Conservation (phyloP, 768 basidiomycete genomes). For the Lactarius quietus region DNA sequence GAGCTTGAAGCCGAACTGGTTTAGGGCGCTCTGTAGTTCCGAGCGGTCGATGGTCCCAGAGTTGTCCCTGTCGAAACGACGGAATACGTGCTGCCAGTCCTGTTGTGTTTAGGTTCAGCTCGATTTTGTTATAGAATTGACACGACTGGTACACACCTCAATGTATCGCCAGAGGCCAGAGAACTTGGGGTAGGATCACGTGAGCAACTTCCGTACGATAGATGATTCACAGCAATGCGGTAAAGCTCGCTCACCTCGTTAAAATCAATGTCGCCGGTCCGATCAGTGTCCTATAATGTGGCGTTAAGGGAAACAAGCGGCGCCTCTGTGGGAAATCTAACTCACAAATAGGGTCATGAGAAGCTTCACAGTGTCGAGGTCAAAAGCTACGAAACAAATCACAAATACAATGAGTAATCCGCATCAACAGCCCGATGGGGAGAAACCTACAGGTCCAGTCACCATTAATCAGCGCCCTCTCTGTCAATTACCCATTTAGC, state of each 20-base stretch:
- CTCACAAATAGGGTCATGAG: constrained; percentile 78
- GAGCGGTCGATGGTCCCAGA: constrained; percentile 72
- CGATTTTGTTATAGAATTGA: neutral
- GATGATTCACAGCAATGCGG: neutral
- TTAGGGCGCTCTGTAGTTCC: constrained; percentile 66
- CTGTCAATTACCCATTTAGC: constrained; percentile 33
- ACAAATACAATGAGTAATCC: neutral
- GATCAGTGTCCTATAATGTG: constrained; percentile 53
- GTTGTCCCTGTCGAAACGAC: constrained; percentile 74
- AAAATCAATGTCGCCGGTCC: constrained; percentile 77
- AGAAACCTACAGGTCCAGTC: constrained; percentile 70
- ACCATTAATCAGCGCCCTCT: constrained; percentile 51
- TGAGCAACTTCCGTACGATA: neutral
- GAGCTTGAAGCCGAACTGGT: constrained; percentile 74
- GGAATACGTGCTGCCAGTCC: constrained; percentile 85
- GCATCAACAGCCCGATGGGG: too few relatives aligned
- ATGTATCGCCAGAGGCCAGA: constrained; percentile 81
- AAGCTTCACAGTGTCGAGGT: constrained; percentile 84
- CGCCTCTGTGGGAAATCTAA: neutral
- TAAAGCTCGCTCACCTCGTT: constrained; percentile 49
- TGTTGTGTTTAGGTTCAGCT: constrained; percentile 24
- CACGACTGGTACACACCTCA: constrained; percentile 40
- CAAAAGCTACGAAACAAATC: constrained; percentile 52
- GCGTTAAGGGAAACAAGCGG: constrained; percentile 2
- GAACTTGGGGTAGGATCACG: constrained; percentile 40